Base-by-base conservation (phyloP, 1,284 basidiomycete species). In the Athelia psychrophila region DNA sequence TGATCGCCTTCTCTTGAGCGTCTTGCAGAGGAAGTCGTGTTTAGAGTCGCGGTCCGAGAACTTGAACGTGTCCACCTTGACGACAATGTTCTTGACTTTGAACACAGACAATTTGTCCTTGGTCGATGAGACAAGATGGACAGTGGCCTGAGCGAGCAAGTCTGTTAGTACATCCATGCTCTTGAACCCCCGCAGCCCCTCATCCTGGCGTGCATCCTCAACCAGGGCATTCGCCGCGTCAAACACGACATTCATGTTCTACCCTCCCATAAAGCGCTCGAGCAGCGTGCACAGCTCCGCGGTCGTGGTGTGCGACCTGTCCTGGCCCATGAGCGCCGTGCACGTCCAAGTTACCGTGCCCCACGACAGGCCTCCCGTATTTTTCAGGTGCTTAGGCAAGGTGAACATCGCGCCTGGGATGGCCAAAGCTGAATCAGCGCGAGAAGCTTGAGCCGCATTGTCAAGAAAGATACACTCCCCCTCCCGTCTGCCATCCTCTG, bases 11-110 rank as follows among this genome's bases (percentile, higher is more conserved):
- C 71, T 89, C 38, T 78, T 78, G 33, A 93, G 62, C 0, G 87
- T 88, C 76, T 93, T 95, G 79, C 95, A 95, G 50, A 97, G 68
- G 36, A 92, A 72, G 64, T 96, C 91, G 73, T 97, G 95, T 75
- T 96, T 97, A 61, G 83, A 84, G 63, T 96, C 93, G 15, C 93
- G 84, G 64, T 98, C 93, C 36, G 85, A 83, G 73, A 96, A 96
- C 72, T 91, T 93, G 61, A 98, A 81, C 48, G 86, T 81, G 61
- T 88, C 88, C 45, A 94, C 83, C 67, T 92, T 92, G 65, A 93
- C 88, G 53, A 84, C 71, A 19, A 94, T 86, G 53, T 82, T 73
- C 64, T 88, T 80, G 56, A 95, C 89, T 57, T 81, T 80, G 80
- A 95, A 95, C 13, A 93, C 83, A 49, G 85, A 84, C 9, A 77